Evolutionary conservation across 768 basidiomycete genomes (phyloP), one percentile per base, ranked within the genome.

Genomic region (Neoboletus magnificus): DNA sequence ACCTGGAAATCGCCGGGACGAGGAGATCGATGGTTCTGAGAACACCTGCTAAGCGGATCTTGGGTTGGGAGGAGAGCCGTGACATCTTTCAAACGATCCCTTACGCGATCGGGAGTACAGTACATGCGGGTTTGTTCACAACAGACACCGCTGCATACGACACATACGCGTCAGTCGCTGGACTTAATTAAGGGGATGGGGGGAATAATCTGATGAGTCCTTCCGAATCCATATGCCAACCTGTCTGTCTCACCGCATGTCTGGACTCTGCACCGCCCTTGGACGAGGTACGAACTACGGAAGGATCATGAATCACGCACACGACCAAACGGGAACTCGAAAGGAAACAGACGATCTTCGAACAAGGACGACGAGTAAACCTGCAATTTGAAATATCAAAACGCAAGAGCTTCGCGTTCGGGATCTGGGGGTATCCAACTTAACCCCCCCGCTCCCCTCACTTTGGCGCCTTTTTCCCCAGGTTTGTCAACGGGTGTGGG

Each of bases 341-440:
- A 9, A 27, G 23, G 33, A 29, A n/a, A 30, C 10, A 12, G 10
- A 22, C 12, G 37, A 40, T 39, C 35, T 33, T 33, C n/a, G 36
- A n/a, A n/a, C 52, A 23, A 32, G 32, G 32, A 39, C 3, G 12
- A 16, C 33, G 33, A 35, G 33, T 15, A 11, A 27, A 27, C 27
- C 32, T 36, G 7, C 32, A 36, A 64, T 63, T 63, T 63, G 59
- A 63, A 63, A 63, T 63, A 37, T 12, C 29, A 7, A 44, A 63
- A 63, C 36, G n/a, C 50, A 55, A 64, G 55, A 65, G 43, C 39
- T 50, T 64, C 59, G 59, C 16, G 9, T 39, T 7, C 10, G 12
- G 10, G 29, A 54, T 43, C 33, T 18, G 30, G 40, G n/a, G 25
- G 23, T 10, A 16, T 12, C 22, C 20, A 11, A 33, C n/a, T 15